Base-by-base conservation (phyloP, 1,284 basidiomycete genomes). In the Trichosporon coremiiforme region DNA sequence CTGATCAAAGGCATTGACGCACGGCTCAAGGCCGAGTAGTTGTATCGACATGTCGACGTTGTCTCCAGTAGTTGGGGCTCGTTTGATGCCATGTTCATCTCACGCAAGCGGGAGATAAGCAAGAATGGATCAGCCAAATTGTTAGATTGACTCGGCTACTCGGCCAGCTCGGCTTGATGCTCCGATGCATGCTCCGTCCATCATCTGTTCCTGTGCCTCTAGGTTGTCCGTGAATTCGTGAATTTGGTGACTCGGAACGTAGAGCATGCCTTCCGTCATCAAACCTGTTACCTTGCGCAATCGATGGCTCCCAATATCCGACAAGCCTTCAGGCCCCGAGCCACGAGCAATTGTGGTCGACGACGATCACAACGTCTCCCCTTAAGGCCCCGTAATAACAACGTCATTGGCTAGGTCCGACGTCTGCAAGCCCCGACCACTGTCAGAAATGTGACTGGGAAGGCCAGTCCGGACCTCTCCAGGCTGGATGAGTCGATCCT, bases 351-450 rank as follows among this genome's bases (percentile, higher is more conserved):
- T 25, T 20, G 50, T 53, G 50, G 22, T 12, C 22, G 50, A 22
- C 50, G 50, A 53, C 50, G 50, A 53, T 53, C 50, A 53, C 12
- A 9, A 22, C 50, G 20, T 8, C 20, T 53, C 50, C 50, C 41
- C 50, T 25, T 53, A 25, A 53, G 20, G 50, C 10, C 50, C 47
- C 50, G 22, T 25, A 53, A 25, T 10, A 53, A 20, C 50, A 53
- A 53, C 50, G 50, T 53, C 50, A 53, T 53, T 53, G 20, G 50
- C 8, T 22, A 53, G 50, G 20, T 53, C 50, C 50, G 50, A 53
- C n/a, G 50, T 25, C 22, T 53, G 20, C 50, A 53, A 53, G 50
- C 10, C 22, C 50, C 50, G 50, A 53, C n/a, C 22, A 20, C n/a
- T 8, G 3, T 25, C 50, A 45, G 17, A 45, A 25, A 12, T 8